Evolutionary conservation across 2,329 filamentous ascomycete species (phyloP).

Genomic region (Colletotrichum tabaci): DNA sequence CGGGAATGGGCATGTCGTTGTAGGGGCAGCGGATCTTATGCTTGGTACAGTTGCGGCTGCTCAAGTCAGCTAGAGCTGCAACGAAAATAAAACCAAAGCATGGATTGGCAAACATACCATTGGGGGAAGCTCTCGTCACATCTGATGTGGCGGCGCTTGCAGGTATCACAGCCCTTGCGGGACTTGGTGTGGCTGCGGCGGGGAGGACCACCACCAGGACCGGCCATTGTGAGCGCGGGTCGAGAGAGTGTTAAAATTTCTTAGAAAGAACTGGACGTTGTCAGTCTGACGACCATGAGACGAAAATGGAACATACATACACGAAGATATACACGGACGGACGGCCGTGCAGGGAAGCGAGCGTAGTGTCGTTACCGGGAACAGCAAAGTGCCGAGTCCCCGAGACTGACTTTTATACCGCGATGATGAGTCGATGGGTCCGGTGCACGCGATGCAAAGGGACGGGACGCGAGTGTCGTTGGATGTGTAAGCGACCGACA

Average conservation of each 20-base stretch:
- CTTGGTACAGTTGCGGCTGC: slow-evolving; percentile 96
- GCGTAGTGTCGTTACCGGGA: slow-evolving; percentile 35
- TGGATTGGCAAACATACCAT: slow-evolving; percentile 73
- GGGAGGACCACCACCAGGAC: slow-evolving; percentile 94
- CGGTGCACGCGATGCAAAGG: slow-evolving; percentile 12
- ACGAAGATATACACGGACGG: slow-evolving; percentile 49
- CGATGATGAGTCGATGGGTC: slow-evolving; percentile 1
- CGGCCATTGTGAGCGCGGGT: slow-evolving; percentile 78
- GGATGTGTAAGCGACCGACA: slow-evolving; percentile 39
- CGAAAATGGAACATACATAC: slow-evolving; percentile 46
- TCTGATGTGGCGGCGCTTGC: slow-evolving; percentile 96
- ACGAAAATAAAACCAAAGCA: neutral
- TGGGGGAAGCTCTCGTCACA: slow-evolving; percentile 99
- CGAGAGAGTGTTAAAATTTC: slow-evolving; percentile 50
- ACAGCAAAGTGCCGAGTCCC: slow-evolving; percentile 15
- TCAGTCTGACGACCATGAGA: slow-evolving; percentile 24
- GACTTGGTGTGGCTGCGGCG: slow-evolving; percentile 97
- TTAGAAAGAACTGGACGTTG: slow-evolving; percentile 46
- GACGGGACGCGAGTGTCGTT: neutral
- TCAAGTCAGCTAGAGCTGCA: slow-evolving; percentile 44
- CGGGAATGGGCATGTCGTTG: slow-evolving; percentile 84
- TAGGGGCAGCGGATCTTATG: slow-evolving; percentile 99
- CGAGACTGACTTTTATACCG: slow-evolving; percentile 34
- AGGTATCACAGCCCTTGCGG: slow-evolving; percentile 97
- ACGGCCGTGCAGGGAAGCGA: slow-evolving; percentile 43